A percentile compares a stretch with the other conserved stretches of the same genome.
These are phyloP conservation scores for Anethum foeniculum DNA, from an alignment of 140 eudicot species.

Conservation along the genomic window DNA sequence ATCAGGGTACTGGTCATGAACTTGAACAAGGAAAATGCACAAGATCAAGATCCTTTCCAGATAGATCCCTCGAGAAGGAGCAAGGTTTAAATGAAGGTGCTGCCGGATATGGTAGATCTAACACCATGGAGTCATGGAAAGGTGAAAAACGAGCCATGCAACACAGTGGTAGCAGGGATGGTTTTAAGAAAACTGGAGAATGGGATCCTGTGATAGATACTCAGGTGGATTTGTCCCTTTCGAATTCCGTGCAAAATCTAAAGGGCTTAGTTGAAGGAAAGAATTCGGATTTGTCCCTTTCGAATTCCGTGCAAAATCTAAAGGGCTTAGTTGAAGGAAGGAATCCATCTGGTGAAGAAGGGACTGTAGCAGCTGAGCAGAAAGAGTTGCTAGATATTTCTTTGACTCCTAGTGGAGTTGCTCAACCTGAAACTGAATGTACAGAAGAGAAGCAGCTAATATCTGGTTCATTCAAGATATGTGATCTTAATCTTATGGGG, in stretches of 20 bases:
- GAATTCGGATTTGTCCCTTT: constrained; percentile 25
- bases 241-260: constrained; percentile 30
- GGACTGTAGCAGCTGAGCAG: constrained; percentile 21
- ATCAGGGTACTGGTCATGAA: constrained; percentile 18
- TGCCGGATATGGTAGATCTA: constrained; percentile 33
- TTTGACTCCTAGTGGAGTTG: constrained; percentile 22
- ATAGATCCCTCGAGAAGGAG: constrained; percentile 32
- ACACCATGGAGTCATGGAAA: constrained; percentile 34
- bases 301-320: constrained; percentile 30
- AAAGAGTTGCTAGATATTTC: constrained; percentile 24
- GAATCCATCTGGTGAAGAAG: constrained; percentile 16
- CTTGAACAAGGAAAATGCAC: constrained; percentile 27
- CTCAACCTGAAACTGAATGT: constrained; percentile 27
- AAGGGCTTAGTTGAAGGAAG: constrained; percentile 20
- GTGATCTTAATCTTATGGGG: constrained; percentile 81
- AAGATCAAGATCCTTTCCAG: constrained; percentile 41
- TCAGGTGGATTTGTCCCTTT: constrained; percentile 29
- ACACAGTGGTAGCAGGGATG: constrained; percentile 32
- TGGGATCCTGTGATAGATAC: constrained; percentile 34
- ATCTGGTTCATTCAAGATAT: constrained; percentile 75
- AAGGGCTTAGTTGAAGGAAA: constrained; percentile 18
- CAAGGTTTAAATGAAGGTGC: constrained; percentile 33
- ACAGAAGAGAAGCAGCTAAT: constrained; percentile 72
- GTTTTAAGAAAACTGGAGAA: constrained; percentile 43
- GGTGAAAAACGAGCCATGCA: constrained; percentile 61